Evolutionary conservation across 306 rosid genomes (phyloP).

Genomic region (Begonia masoniana): DNA sequence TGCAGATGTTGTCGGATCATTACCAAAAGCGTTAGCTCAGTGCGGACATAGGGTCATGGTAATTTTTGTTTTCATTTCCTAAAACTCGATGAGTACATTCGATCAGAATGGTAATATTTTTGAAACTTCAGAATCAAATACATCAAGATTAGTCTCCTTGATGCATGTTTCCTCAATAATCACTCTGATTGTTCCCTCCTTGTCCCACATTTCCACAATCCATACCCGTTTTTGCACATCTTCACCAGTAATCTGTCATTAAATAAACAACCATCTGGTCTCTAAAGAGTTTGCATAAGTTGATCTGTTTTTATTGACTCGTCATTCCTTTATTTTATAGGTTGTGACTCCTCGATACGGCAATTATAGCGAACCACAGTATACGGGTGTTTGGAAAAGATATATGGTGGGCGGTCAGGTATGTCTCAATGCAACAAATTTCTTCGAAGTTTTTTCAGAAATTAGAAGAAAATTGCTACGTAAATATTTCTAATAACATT

Average conservation of each 20-base stretch:
- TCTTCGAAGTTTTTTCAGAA: constrained; percentile 3
- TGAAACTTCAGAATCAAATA: too few relatives aligned
- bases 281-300: too few relatives aligned
- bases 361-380: constrained; percentile 44
- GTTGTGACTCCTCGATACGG: constrained; percentile 71
- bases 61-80: constrained; percentile 16
- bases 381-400: constrained; percentile 46
- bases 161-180: too few relatives aligned
- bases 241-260: background rate
- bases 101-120: background rate
- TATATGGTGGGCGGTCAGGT: constrained; percentile 83
- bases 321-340: constrained; percentile 27
- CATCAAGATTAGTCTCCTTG: too few relatives aligned
- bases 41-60: constrained; percentile 99
- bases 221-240: too few relatives aligned
- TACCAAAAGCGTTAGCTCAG: constrained; percentile 98
- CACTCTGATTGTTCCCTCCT: too few relatives aligned
- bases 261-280: background rate
- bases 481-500: constrained; percentile 5
- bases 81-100: background rate
- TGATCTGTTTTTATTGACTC: background rate
- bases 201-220: too few relatives aligned
- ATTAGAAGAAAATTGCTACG: constrained; percentile 2
- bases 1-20: constrained; percentile 96
- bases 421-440: constrained; percentile 17